Evolutionary conservation across 352 stramenopile genomes (phyloP), one percentile per base, ranked within the genome.

Genomic region (Phytopythium kandeliae): DNA sequence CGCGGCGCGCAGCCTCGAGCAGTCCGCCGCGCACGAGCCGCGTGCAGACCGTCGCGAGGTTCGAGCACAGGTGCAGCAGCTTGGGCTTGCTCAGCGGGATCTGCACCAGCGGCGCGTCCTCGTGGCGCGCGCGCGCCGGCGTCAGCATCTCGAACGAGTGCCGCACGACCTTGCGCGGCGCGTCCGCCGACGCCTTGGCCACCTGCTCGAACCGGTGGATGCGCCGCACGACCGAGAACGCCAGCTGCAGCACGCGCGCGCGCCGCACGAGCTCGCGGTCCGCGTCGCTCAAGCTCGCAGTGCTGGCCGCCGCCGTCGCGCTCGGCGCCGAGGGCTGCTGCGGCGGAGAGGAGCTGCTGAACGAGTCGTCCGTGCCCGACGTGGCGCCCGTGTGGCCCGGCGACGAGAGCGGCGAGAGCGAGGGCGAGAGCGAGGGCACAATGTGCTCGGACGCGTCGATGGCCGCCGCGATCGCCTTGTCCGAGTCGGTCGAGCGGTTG

Each of bases 61-160:
- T 77, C 8, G 72, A 81, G 58, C 72, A 84, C 53, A 84, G 57
- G 44, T 76, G 68, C 51, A 79, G 40, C 21, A 84, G 55, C 52
- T 81, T 77, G 28, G 74, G 67, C 48, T 84, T 84, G 52, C 69
- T 84, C 56, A 84, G 46, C 30, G 72, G 72, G 43, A 84, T 81
- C 57, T 77, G 65, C 45, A 79, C 69, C 31, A 84, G 51, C 35
- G 26, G 36, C 19, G 36, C 35, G n/a, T 28, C 38, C 19, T 38
- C 17, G n/a, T 28, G 37, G 13, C 51, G 48, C 19, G 41, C 56
- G 4, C 30, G 15, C 0, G 41, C 49, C 4, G 68, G 62, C 35
- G 70, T 79, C 36, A 84, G 63, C 70, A 84, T 84, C 36, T 81
- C 73, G 26, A 84, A 84, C 48, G 73, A 84, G 45, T 84, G 73